Conservation (phyloP, 768 basidiomycete species). For the Mycena capillaripes region DNA sequence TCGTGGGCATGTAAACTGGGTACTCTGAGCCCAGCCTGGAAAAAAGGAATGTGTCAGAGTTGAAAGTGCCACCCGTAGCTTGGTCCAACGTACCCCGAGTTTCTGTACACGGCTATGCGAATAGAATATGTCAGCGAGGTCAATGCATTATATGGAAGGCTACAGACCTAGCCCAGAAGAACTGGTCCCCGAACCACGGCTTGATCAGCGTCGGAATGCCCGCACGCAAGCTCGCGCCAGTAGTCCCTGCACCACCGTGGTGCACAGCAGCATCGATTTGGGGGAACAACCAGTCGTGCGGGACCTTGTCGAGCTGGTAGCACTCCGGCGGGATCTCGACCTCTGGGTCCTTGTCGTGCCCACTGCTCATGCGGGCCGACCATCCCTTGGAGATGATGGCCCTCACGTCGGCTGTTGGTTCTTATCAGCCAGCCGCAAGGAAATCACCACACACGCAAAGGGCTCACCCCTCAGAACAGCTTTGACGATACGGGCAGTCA, state of each 20-base stretch:
- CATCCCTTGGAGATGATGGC: slow-evolving; percentile 80
- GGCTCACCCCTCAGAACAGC: slow-evolving; percentile 70
- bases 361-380: slow-evolving; percentile 68
- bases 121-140: neutral
- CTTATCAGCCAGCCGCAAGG: neutral
- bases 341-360: slow-evolving; percentile 52
- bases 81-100: slow-evolving; percentile 67
- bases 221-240: slow-evolving; percentile 71
- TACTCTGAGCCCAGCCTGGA: slow-evolving; percentile 65
- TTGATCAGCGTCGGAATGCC: slow-evolving; percentile 78
- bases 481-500: slow-evolving; percentile 69
- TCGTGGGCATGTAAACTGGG: slow-evolving; percentile 61
- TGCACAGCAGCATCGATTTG: slow-evolving; percentile 62
- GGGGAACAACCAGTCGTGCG: slow-evolving; percentile 77
- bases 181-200: slow-evolving; percentile 81
- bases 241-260: slow-evolving; percentile 76
- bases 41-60: neutral
- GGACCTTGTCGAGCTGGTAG: slow-evolving; percentile 72
- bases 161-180: slow-evolving; percentile 65
- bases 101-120: slow-evolving; percentile 57
- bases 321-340: slow-evolving; percentile 66
- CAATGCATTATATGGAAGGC: neutral
- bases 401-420: slow-evolving; percentile 65
- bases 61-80: neutral
- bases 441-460: neutral